Evolutionary conservation across 2,329 filamentous ascomycete genomes (phyloP), one percentile per base, ranked within the genome.

Genomic region (Colletotrichum sp.): DNA sequence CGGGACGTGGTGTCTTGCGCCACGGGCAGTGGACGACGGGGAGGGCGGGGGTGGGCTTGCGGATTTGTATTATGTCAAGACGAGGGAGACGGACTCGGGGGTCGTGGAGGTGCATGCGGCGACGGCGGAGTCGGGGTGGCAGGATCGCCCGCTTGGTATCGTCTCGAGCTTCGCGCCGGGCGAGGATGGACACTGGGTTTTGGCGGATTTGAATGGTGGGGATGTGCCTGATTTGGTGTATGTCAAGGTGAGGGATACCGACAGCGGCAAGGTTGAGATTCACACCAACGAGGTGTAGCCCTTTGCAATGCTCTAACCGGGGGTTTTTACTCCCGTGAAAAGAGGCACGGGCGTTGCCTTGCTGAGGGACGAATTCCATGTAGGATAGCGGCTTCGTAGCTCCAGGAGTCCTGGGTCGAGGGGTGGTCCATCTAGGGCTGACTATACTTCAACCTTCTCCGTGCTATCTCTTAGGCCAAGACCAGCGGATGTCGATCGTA

Each of bases 251-350:
- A 52, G 43, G 43, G n/a, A 7, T 52, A 52, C 43, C 43, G 43
- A 52, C n/a, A 52, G 43, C 43, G 43, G 43, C 0, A 52, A 21
- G 43, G 43, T 52, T 21, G 43, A 52, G 43, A 24, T 52, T 24
- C 43, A 52, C n/a, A 52, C 43, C 43, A 21, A 52, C 43, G 43
- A 52, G n/a, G n/a, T 52, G 43, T 52, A 52, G n/a, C n/a, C n/a
- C 10, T 12, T 21, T 1, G 10, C 3, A 1, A 48, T 6, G n/a
- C n/a, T 13, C n/a, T 7, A 1, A 21, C 10, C 2, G n/a, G 10
- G 18, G 5, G 6, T 6, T 13, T 10, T 12, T 13, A 48, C 9
- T 43, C 38, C 5, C 9, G 18, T 0, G 16, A 6, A 0, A n/a
- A 10, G 38, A 43, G 38, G 18, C 5, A 43, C 5, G 38, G 36